phyloP scores from a whole-genome alignment of 768 basidiomycete genomes.

The Amanita exitialis region DNA sequence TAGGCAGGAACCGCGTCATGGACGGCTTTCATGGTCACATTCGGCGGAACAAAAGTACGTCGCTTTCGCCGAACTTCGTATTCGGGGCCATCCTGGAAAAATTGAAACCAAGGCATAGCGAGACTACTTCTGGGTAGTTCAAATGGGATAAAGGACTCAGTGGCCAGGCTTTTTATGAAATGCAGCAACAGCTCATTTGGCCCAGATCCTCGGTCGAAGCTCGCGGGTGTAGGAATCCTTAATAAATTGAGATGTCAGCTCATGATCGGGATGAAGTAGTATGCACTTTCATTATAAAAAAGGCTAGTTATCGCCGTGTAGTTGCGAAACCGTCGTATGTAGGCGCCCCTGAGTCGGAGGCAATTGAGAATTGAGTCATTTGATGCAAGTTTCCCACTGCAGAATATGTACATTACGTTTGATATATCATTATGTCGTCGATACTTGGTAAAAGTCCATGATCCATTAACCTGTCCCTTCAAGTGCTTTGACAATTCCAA shows the following conservation, averaged over 20 bases:
- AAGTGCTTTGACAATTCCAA: slow-evolving; percentile 39
- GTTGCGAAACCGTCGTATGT: not conserved
- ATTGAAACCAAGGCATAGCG: slow-evolving; percentile 30
- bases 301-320: not conserved
- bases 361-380: too few relatives aligned
- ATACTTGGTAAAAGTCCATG: not conserved
- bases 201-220: not conserved
- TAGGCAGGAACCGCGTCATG: slow-evolving; percentile 37
- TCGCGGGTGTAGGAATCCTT: not conserved
- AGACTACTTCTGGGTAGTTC: not conserved
- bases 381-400: too few relatives aligned
- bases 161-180: not conserved
- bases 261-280: not conserved
- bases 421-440: too few relatives aligned
- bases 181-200: not conserved
- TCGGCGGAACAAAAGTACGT: slow-evolving; percentile 29
- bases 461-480: slow-evolving; percentile 21
- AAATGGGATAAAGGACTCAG: not conserved
- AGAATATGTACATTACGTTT: too few relatives aligned
- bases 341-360: too few relatives aligned
- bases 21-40: slow-evolving; percentile 31
- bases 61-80: slow-evolving; percentile 32
- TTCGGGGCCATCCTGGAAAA: slow-evolving; percentile 39
- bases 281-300: not conserved
- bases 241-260: not conserved